Evolutionary conservation across 805 yeast species (phyloP).

Genomic region (Priceomyces haplophilus): DNA sequence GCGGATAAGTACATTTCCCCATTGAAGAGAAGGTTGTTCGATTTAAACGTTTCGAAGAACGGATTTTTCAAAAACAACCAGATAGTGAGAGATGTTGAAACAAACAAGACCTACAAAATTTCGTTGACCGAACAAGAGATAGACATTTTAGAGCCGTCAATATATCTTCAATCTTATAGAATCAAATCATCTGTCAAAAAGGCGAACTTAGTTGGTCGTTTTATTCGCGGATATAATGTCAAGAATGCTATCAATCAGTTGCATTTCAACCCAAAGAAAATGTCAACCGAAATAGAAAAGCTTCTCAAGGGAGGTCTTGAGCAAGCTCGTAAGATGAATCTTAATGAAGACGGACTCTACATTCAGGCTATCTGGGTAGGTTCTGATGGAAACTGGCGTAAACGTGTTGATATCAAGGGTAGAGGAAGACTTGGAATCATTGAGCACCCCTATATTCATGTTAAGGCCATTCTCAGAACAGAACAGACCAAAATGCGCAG

Average conservation of each 20-base stretch:
- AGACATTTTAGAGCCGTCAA: conserved; percentile 79
- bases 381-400: conserved; percentile 73
- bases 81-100: conserved; percentile 36
- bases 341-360: conserved; percentile 60
- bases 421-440: conserved; percentile 86
- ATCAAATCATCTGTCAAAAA: conserved; percentile 87
- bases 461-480: conserved; percentile 72
- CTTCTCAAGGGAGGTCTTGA: conserved; percentile 68
- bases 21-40: conserved; percentile 63
- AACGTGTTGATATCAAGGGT: conserved; percentile 78
- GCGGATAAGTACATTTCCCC: conserved; percentile 66
- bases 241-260: conserved; percentile 86
- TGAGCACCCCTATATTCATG: conserved; percentile 73
- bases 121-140: conserved; percentile 62
- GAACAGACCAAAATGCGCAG: conserved; percentile 60
- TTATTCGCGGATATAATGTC: conserved; percentile 67
- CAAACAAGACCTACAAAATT: conserved; percentile 52
- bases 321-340: conserved; percentile 60
- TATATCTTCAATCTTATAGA: conserved; percentile 77
- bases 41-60: conserved; percentile 54
- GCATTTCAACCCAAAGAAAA: conserved; percentile 78
- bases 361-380: conserved; percentile 88
- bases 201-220: conserved; percentile 74
- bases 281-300: conserved; percentile 75
- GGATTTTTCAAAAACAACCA: conserved; percentile 70